phyloP scores from a whole-genome alignment of 163 green algal genomes.

The Botryococcus braunii region DNA sequence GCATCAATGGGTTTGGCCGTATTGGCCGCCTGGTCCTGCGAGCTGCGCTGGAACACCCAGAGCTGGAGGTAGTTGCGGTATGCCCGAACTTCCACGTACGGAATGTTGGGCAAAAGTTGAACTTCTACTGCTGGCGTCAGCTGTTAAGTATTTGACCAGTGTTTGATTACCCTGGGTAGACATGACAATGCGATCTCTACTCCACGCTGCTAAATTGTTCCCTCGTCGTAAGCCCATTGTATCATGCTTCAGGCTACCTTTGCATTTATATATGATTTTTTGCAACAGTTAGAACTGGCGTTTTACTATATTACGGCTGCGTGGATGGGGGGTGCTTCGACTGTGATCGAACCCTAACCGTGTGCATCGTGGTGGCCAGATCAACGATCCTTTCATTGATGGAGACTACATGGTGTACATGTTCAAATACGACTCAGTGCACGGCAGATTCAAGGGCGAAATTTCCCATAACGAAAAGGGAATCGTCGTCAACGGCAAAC shows the following conservation, averaged over 20 bases:
- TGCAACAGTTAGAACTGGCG: too few relatives aligned
- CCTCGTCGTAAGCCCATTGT: too few relatives aligned
- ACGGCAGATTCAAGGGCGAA: slow-evolving; percentile 56
- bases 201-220: too few relatives aligned
- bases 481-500: slow-evolving; percentile 56
- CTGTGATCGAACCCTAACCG: neutral
- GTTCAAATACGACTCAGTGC: slow-evolving; percentile 77
- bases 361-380: too few relatives aligned
- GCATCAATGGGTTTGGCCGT: slow-evolving; percentile 68
- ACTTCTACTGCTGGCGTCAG: neutral
- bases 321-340: neutral
- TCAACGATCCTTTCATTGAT: slow-evolving; percentile 96
- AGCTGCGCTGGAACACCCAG: slow-evolving; percentile 54
- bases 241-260: too few relatives aligned
- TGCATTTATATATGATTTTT: too few relatives aligned
- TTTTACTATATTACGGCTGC: too few relatives aligned
- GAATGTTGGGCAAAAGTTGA: neutral
- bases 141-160: too few relatives aligned
- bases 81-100: too few relatives aligned
- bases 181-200: too few relatives aligned
- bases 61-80: slow-evolving; percentile 84
- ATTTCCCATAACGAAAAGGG: slow-evolving; percentile 16
- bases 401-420: slow-evolving; percentile 28
- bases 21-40: slow-evolving; percentile 73
- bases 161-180: too few relatives aligned